phyloP scores from a whole-genome alignment of 257 asterid species.

The Plantago major region DNA sequence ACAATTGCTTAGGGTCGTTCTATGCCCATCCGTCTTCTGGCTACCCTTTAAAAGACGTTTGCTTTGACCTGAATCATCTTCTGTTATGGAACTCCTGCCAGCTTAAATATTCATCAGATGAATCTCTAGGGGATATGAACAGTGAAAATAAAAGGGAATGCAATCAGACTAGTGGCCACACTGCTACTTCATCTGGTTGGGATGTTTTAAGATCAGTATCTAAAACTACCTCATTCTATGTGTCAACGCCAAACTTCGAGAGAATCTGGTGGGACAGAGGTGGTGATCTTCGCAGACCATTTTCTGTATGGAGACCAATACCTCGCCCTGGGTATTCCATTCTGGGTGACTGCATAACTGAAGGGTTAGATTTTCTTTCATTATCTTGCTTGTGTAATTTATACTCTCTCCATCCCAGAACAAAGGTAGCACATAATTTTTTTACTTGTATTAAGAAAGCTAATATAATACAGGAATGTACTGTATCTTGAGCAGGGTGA shows the following conservation, averaged over 20 bases:
- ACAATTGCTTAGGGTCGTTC: slow-evolving; percentile 83
- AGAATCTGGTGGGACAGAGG: slow-evolving; percentile 99
- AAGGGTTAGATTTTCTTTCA: slow-evolving; percentile 52
- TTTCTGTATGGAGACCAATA: slow-evolving; percentile 96
- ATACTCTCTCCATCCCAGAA: too few relatives aligned
- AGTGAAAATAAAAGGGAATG: slow-evolving; percentile 32
- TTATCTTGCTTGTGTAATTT: slow-evolving; percentile 15
- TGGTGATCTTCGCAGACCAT: slow-evolving; percentile 80
- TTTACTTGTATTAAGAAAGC: too few relatives aligned
- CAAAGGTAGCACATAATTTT: too few relatives aligned
- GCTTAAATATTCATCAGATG: slow-evolving; percentile 52
- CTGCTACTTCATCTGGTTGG: slow-evolving; percentile 81
- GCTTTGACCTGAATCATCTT: slow-evolving; percentile 84
- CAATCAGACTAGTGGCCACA: slow-evolving; percentile 42
- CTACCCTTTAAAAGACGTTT: slow-evolving; percentile 51
- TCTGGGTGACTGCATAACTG: slow-evolving; percentile 90
- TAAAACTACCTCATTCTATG: slow-evolving; percentile 51
- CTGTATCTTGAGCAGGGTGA: too few relatives aligned
- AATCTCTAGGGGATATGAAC: slow-evolving; percentile 42
- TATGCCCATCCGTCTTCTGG: slow-evolving; percentile 65
- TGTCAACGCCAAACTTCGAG: slow-evolving; percentile 90
- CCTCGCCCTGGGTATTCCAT: slow-evolving; percentile 78
- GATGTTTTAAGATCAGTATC: slow-evolving; percentile 85
- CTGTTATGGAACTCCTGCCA: slow-evolving; percentile 67
- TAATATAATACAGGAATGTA: too few relatives aligned